These are phyloP conservation scores for Piromyces finnis DNA, from an alignment of 192 early-diverging fungal genomes.

Conservation along the genomic window DNA sequence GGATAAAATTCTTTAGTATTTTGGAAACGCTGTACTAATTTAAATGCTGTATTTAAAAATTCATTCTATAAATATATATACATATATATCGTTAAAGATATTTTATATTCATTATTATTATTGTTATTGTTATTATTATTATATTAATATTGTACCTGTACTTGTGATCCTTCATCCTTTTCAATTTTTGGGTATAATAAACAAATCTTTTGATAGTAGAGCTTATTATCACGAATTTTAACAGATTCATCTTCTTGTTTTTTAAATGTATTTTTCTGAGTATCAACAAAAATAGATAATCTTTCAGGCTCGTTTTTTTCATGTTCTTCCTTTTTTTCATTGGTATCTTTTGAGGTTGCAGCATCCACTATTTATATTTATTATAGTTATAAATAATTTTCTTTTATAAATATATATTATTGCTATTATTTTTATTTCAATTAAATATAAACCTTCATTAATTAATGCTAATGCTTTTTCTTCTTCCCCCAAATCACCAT, in stretches of 20 bases:
- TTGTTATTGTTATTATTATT: not conserved
- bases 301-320: not conserved
- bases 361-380: not conserved
- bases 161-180: not conserved
- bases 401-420: too few relatives aligned
- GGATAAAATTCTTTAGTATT: not conserved
- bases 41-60: not conserved
- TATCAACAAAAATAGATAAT: not conserved
- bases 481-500: slow-evolving; percentile 45
- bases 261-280: not conserved
- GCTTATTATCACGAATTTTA: not conserved
- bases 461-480: slow-evolving; percentile 11
- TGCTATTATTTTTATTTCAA: too few relatives aligned
- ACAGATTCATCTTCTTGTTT: not conserved
- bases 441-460: not conserved
- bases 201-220: not conserved
- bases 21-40: not conserved
- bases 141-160: not conserved
- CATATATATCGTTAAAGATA: too few relatives aligned
- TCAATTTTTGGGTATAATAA: not conserved
- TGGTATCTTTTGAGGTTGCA: not conserved
- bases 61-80: not conserved
- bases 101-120: too few relatives aligned
- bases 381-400: too few relatives aligned
- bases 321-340: not conserved